Evolutionary conservation across 495 filamentous ascomycete species (phyloP).

Genomic region (Sphaerosporella brunnea): DNA sequence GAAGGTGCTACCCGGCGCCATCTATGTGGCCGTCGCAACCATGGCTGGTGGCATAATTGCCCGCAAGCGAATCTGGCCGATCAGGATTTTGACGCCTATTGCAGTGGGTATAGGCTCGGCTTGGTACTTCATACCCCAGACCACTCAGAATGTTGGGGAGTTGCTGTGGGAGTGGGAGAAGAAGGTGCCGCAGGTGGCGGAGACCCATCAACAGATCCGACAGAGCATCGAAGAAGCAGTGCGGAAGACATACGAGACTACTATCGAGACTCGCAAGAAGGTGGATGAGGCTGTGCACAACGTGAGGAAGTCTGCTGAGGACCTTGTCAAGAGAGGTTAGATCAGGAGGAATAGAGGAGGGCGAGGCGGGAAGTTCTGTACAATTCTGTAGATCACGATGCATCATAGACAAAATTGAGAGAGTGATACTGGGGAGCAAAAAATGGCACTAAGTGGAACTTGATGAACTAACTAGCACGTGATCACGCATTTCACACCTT

Average conservation of each 20-base stretch:
- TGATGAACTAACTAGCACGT: too few species aligned
- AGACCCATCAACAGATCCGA: conserved; percentile 51
- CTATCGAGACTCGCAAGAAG: conserved; percentile 47
- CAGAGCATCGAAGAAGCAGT: conserved; percentile 50
- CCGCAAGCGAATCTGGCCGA: conserved; percentile 63
- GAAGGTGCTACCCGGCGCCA: conserved; percentile 60
- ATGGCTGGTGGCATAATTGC: conserved; percentile 85
- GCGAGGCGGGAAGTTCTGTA: too few species aligned
- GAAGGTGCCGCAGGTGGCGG: conserved; percentile 56
- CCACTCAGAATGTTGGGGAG: conserved; percentile 67
- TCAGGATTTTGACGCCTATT: conserved; percentile 53
- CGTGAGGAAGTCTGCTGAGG: conserved; percentile 53
- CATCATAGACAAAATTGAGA: too few species aligned
- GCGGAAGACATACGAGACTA: conserved; percentile 52
- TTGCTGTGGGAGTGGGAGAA: conserved; percentile 81
- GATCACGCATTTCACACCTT: too few species aligned
- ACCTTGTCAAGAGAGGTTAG: conserved; percentile 68
- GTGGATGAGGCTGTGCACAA: conserved; percentile 60
- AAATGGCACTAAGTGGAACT: too few species aligned
- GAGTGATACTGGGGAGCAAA: too few species aligned
- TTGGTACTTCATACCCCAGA: conserved; percentile 56
- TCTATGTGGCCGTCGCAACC: conserved; percentile 79
- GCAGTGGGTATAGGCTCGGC: conserved; percentile 55
- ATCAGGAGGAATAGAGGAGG: too few species aligned
- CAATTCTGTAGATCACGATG: too few species aligned